phyloP scores from a whole-genome alignment of 2,329 filamentous ascomycete species.

The Corynespora cassiicola region DNA sequence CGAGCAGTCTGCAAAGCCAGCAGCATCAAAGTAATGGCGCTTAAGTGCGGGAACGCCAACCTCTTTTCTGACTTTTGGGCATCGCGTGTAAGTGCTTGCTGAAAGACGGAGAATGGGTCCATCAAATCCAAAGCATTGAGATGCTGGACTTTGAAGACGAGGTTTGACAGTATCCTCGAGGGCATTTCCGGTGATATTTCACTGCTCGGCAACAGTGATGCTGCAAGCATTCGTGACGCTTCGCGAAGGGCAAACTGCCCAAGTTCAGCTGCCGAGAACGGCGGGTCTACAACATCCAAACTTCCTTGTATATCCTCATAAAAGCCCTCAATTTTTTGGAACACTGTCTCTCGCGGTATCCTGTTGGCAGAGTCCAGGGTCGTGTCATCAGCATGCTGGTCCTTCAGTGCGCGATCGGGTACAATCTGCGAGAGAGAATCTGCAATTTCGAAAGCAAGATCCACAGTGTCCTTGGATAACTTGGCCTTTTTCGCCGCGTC shows the following conservation, averaged over 20 bases:
- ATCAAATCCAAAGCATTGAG: slow-evolving; percentile 31
- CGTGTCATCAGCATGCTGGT: slow-evolving; percentile 7
- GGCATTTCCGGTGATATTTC: slow-evolving; percentile 31
- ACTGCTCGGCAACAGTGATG: slow-evolving; percentile 22
- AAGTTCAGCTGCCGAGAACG: slow-evolving; percentile 30
- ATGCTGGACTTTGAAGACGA: slow-evolving; percentile 39
- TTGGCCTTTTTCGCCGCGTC: slow-evolving; percentile 2
- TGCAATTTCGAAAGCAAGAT: slow-evolving; percentile 41
- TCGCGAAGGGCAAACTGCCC: slow-evolving; percentile 39
- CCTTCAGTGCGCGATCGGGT: slow-evolving; percentile 40
- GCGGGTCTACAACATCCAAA: slow-evolving; percentile 37
- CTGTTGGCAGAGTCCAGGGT: slow-evolving; percentile 6
- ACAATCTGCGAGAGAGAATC: slow-evolving; percentile 46
- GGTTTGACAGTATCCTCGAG: slow-evolving; percentile 39
- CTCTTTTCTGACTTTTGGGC: slow-evolving; percentile 1
- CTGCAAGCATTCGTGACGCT: slow-evolving; percentile 31
- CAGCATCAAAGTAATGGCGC: slow-evolving; percentile 40
- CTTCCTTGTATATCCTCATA: slow-evolving; percentile 46
- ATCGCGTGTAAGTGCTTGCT: slow-evolving; percentile 28
- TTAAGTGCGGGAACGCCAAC: slow-evolving; percentile 35
- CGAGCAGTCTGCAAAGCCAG: slow-evolving; percentile 37
- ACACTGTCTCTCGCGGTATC: slow-evolving; percentile 12
- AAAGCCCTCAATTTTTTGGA: slow-evolving; percentile 34
- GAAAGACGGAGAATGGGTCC: slow-evolving; percentile 30
- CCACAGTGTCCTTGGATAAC: slow-evolving; percentile 23